Evolutionary conservation across 78 protist species (phyloP).

Genomic region (Neovahlkampfia damariscottae): DNA sequence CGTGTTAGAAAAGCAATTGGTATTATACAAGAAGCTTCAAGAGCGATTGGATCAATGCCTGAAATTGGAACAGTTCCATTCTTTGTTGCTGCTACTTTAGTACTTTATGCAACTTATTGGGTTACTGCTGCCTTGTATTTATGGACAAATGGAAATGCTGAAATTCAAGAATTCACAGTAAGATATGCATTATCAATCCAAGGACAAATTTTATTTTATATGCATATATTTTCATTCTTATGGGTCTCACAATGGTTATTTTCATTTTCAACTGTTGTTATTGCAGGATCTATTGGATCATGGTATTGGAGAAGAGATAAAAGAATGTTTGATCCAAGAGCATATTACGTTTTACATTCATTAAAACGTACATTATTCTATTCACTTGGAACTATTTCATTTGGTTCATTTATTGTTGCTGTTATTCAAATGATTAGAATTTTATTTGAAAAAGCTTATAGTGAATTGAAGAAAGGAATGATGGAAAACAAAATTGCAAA

Average conservation of each 20-base stretch:
- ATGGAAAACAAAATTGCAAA: background rate
- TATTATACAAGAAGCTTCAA: background rate
- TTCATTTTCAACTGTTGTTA: background rate
- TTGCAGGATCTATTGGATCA: background rate
- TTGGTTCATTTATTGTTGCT: conserved; percentile 41
- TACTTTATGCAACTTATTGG: background rate
- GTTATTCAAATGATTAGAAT: conserved; percentile 6
- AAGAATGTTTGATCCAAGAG: no score
- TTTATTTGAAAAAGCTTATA: background rate
- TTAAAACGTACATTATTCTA: background rate
- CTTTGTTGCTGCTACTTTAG: background rate
- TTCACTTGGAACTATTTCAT: conserved; percentile 32
- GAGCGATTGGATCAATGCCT: background rate
- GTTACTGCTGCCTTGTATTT: background rate
- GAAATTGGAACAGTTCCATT: background rate
- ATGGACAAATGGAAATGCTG: background rate
- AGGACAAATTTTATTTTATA: background rate
- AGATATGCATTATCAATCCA: background rate
- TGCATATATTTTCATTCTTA: background rate
- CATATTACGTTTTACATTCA: conserved; percentile 6
- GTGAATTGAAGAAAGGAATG: background rate
- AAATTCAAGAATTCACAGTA: background rate
- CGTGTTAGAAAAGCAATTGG: background rate
- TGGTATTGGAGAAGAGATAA: conserved; percentile 7
- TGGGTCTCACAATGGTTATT: background rate